A percentile compares a stretch with the other conserved stretches of the same genome.
phyloP scores from a whole-genome alignment of 1,284 basidiomycete species.

The Naganishia sp. region DNA sequence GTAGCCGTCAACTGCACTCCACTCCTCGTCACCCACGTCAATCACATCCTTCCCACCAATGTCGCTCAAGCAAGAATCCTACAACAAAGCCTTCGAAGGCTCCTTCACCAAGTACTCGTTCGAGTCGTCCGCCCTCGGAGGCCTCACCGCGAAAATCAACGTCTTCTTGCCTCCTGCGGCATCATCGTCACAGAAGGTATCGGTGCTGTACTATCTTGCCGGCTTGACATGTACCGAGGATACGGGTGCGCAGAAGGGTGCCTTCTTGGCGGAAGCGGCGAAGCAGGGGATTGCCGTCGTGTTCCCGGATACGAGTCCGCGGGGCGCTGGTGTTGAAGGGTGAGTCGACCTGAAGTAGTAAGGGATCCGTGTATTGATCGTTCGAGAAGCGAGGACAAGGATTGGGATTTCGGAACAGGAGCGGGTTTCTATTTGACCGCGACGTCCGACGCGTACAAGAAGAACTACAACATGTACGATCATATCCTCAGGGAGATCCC shows the following conservation, averaged over 20 bases:
- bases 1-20: neutral
- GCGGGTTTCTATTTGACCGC: constrained; percentile 94
- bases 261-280: constrained; percentile 76
- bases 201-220: constrained; percentile 84
- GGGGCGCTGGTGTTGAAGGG: constrained; percentile 84
- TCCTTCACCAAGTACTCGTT: constrained; percentile 83
- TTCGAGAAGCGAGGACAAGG: constrained; percentile 64
- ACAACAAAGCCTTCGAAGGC: constrained; percentile 77
- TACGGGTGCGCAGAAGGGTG: constrained; percentile 88
- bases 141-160: constrained; percentile 80
- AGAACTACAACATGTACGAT: constrained; percentile 88
- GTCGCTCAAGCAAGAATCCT: constrained; percentile 61
- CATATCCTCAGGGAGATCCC: constrained; percentile 82
- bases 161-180: constrained; percentile 78
- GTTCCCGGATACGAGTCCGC: constrained; percentile 93
- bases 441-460: constrained; percentile 72
- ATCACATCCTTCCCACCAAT: constrained; percentile 41
- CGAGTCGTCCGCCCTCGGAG: constrained; percentile 74
- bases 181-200: constrained; percentile 61
- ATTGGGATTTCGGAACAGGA: constrained; percentile 91
- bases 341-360: constrained; percentile 34
- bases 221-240: constrained; percentile 96
- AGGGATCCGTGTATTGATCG: neutral
- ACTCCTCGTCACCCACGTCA: neutral
- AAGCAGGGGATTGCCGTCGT: constrained; percentile 84